Percentiles rank a stretch among this genome's conserved stretches.
Conservation (phyloP, 2,329 filamentous ascomycete species). For the Niveomyces coronatus region DNA sequence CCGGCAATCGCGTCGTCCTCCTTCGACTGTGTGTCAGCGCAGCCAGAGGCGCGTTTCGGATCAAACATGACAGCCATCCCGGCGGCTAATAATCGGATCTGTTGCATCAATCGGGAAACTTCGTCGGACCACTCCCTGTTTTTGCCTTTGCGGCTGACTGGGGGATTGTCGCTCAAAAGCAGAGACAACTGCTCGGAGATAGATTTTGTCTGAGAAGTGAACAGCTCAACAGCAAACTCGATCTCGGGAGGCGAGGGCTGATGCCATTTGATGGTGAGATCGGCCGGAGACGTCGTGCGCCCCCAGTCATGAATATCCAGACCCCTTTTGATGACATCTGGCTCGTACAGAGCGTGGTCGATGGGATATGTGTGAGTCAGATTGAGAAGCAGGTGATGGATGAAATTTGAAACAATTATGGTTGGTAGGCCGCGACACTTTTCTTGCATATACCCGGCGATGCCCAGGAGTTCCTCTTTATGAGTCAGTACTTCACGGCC, state of each 20-base stretch:
- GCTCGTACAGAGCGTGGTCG: conserved; percentile 81
- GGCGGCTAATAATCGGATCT: conserved; percentile 80
- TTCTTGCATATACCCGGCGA: conserved; percentile 92
- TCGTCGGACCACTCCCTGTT: conserved; percentile 99
- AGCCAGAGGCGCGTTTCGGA: conserved; percentile 55
- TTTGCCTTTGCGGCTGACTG: conserved; percentile 82
- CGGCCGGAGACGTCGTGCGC: conserved; percentile 58
- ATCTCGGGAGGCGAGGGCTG: conserved; percentile 71
- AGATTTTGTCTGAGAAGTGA: conserved; percentile 69
- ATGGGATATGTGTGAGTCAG: conserved; percentile 89
- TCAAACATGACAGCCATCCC: conserved; percentile 88
- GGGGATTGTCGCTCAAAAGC: conserved; percentile 71
- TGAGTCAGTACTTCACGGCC: conserved; percentile 82
- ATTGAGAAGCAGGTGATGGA: conserved; percentile 91
- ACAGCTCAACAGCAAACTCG: conserved; percentile 80
- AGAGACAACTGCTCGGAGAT: conserved; percentile 66
- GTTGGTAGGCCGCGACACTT: conserved; percentile 90
- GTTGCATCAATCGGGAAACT: conserved; percentile 77
- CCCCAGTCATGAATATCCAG: conserved; percentile 79
- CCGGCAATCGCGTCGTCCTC: conserved; percentile 43
- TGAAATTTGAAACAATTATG: conserved; percentile 93
- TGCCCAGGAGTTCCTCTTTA: conserved; percentile 79
- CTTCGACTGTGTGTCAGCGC: conserved; percentile 32
- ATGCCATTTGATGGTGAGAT: conserved; percentile 86
- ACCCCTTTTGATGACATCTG: conserved; percentile 59